These are phyloP conservation scores for Talaromyces borbonicus DNA, from an alignment of 495 filamentous ascomycete genomes.

Conservation along the genomic window DNA sequence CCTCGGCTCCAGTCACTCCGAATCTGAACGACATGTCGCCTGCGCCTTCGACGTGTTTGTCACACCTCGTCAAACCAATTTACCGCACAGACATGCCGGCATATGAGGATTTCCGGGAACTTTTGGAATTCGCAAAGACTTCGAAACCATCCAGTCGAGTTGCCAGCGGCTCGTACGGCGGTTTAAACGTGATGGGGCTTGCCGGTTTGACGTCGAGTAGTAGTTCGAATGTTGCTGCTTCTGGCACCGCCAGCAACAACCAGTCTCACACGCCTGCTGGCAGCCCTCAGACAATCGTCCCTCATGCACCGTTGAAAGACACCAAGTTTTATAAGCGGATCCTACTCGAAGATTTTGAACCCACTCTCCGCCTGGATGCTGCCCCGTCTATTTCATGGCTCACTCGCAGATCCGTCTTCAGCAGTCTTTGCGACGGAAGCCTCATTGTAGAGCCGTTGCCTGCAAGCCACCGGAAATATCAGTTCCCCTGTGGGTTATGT, in stretches of 20 bases:
- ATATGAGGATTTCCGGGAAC: constrained; percentile 75
- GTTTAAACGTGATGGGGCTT: constrained; percentile 51
- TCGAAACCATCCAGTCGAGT: constrained; percentile 50
- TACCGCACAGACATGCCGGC: constrained; percentile 70
- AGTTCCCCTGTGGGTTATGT: constrained; percentile 77
- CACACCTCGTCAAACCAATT: constrained; percentile 70
- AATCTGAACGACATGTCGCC: constrained; percentile 53
- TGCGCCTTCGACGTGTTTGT: constrained; percentile 76
- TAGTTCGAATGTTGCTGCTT: constrained; percentile 36
- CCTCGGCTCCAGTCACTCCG: constrained; percentile 35
- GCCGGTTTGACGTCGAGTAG: constrained; percentile 37
- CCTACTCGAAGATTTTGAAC: constrained; percentile 85
- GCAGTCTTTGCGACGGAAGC: constrained; percentile 73
- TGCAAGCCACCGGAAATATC: constrained; percentile 43
- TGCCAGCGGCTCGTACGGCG: constrained; percentile 59
- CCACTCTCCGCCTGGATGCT: constrained; percentile 76
- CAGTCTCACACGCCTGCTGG: constrained; percentile 30
- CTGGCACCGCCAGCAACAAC: constrained; percentile 31
- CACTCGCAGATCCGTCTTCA: constrained; percentile 70
- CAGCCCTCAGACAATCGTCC: constrained; percentile 21
- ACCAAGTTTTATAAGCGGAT: constrained; percentile 88
- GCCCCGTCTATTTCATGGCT: constrained; percentile 92
- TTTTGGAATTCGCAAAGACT: constrained; percentile 58
- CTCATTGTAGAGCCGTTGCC: constrained; percentile 85
- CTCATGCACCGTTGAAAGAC: constrained; percentile 61